Evolutionary conservation across 2,329 filamentous ascomycete species (phyloP).

Genomic region (Fusarium redolens): DNA sequence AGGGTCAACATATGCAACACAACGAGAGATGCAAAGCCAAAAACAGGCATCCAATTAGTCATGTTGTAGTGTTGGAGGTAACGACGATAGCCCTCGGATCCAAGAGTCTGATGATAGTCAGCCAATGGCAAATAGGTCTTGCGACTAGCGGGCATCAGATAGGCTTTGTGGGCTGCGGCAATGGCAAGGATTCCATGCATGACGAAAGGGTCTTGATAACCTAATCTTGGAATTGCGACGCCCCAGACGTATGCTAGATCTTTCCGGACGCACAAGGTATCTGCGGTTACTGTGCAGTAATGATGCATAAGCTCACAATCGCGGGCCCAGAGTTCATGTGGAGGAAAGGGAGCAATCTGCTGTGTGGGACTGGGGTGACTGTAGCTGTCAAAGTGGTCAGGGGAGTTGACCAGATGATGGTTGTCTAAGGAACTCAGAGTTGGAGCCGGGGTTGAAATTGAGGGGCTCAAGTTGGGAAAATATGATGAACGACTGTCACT

Average conservation of each 20-base stretch:
- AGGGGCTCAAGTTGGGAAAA: constrained; percentile 29
- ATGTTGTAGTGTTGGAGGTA: constrained; percentile 32
- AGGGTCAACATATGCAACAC: constrained; percentile 46
- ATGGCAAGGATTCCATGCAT: constrained; percentile 48
- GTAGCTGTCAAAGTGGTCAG: constrained; percentile 1
- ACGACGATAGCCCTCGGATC: constrained; percentile 45
- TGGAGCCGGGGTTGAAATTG: constrained; percentile 8
- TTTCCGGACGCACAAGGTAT: constrained; percentile 35
- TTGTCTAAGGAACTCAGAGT: constrained; percentile 9
- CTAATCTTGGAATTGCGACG: constrained; percentile 42
- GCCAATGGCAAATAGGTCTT: constrained; percentile 43
- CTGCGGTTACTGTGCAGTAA: constrained; percentile 43
- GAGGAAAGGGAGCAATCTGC: constrained; percentile 40
- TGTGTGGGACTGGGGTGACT: constrained; percentile 27
- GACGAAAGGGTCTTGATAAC: constrained; percentile 45
- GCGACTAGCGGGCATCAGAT: constrained; percentile 41
- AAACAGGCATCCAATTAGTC: constrained; percentile 47
- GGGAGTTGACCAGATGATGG: constrained; percentile 8
- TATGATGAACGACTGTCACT: neutral
- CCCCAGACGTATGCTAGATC: constrained; percentile 46
- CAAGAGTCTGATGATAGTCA: constrained; percentile 47
- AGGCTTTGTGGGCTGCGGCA: constrained; percentile 48
- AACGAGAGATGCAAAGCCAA: constrained; percentile 56
- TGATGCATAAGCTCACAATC: constrained; percentile 49
- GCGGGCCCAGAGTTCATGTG: constrained; percentile 36